phyloP scores from a whole-genome alignment of 257 asterid species.

The Scutellaria baicalensis region DNA sequence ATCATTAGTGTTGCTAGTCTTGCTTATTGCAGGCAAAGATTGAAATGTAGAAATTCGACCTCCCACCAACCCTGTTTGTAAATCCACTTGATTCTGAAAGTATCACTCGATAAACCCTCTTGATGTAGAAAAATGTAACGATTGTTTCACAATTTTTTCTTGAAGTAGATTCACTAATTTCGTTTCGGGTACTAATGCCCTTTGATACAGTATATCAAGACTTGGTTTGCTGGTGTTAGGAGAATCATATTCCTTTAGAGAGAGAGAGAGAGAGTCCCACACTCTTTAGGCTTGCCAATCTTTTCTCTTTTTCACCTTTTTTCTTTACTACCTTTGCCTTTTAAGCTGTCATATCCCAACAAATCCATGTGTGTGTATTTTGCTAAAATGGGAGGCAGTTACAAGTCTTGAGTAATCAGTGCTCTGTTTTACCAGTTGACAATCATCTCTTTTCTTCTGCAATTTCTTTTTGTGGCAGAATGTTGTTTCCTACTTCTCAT shows the following conservation, averaged over 20 bases:
- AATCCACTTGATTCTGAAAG: conserved; percentile 5
- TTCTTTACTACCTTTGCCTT: conserved; percentile 10
- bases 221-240: neutral
- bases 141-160: conserved; percentile 1
- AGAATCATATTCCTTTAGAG: conserved; percentile 18
- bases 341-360: conserved; percentile 4
- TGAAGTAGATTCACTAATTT: neutral
- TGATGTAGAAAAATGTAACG: conserved; percentile 1
- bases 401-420: neutral
- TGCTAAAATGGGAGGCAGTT: neutral
- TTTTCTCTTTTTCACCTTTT: conserved; percentile 6
- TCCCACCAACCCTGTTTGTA: conserved; percentile 27
- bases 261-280: neutral
- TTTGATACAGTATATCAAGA: neutral
- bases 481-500: neutral
- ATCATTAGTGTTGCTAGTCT: conserved; percentile 15
- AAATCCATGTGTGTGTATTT: conserved; percentile 2
- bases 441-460: neutral
- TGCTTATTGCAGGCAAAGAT: conserved; percentile 15
- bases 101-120: neutral
- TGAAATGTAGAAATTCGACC: conserved; percentile 20
- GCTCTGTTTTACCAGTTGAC: neutral
- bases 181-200: neutral
- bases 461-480: neutral
- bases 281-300: neutral